Base-by-base conservation (phyloP, 139 green algal species). In the Chlorella ohadii region DNA sequence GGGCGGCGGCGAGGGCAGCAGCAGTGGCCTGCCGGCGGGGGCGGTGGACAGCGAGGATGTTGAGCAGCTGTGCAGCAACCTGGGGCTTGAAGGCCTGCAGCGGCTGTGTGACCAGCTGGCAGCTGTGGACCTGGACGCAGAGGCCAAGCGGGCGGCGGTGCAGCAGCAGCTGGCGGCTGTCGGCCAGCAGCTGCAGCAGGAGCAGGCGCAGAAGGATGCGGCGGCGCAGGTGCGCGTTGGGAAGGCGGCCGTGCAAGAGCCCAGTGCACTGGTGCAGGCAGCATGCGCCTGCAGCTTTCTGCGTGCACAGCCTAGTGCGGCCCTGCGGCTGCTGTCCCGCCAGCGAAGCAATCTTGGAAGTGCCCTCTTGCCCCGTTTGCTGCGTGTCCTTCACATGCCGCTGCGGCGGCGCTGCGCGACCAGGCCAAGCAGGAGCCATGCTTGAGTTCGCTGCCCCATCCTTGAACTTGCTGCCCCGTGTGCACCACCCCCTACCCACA, bases 21-120 rank as follows among this genome's bases (percentile, higher is more conserved):
- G 7, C 11, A 6, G 38, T 33, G 75, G 75, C 16, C 75, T 81
- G 75, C 57, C 75, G 6, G 36, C 64, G 13, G 61, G 39, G 31
- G 33, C 31, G 63, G 15, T 93, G 12, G 61, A 71, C 19, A 79
- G 87, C 47, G 89, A 93, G 11, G 82, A 89, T 5, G 84, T 95
- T 70, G 94, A 97, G 82, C 79, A 91, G 75, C 83, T 97, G 38
- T 95, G 89, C 78, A 71, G 38, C 31, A 88, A 87, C 33, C 82
- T 94, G 66, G 82, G 84, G 9, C 73, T 93, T 72, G 85, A 87
- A 25, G 72, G 38, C 4, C 66, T 95, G 61, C 22, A 84, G 38
- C 81, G 68, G 41, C 85, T 97, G 39, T 86, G 74, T 44, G 83
- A 89, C 38, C 22, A 41, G n/a, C 84, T 96, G 16, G 38, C 81